A percentile compares a stretch with the other conserved stretches of the same genome.
phyloP scores from a whole-genome alignment of 2,329 filamentous ascomycete species.

The Talaromyces pinophilus region DNA sequence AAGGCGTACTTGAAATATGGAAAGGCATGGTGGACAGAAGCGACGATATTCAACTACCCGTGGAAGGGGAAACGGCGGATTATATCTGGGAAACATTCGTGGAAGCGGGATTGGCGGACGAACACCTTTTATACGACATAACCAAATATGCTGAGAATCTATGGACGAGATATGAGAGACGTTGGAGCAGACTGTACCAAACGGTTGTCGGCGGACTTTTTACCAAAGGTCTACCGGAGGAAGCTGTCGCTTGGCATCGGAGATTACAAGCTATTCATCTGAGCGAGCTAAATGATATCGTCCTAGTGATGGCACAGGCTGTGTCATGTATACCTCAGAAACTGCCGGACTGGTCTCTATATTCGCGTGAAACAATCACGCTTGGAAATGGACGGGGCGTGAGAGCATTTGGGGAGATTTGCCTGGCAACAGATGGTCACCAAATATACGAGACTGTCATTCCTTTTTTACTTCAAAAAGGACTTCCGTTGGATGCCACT shows the following conservation, averaged over 20 bases:
- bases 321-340: slow-evolving; percentile 29
- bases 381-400: slow-evolving; percentile 30
- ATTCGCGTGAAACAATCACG: slow-evolving; percentile 20
- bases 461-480: slow-evolving; percentile 40
- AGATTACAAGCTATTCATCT: slow-evolving; percentile 39
- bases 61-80: slow-evolving; percentile 39
- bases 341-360: slow-evolving; percentile 26
- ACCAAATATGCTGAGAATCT: slow-evolving; percentile 44
- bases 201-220: slow-evolving; percentile 42
- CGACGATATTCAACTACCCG: slow-evolving; percentile 37
- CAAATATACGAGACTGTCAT: slow-evolving; percentile 50
- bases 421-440: slow-evolving; percentile 39
- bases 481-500: slow-evolving; percentile 43
- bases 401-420: slow-evolving; percentile 45
- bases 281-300: slow-evolving; percentile 33
- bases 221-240: slow-evolving; percentile 31
- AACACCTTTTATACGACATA: slow-evolving; percentile 38
- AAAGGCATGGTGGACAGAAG: slow-evolving; percentile 38
- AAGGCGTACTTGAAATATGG: slow-evolving; percentile 47
- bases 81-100: slow-evolving; percentile 47
- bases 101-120: slow-evolving; percentile 37
- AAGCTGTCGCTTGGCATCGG: slow-evolving; percentile 42
- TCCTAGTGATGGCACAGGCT: slow-evolving; percentile 33
- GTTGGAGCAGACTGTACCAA: slow-evolving; percentile 41
- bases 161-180: slow-evolving; percentile 40